Evolutionary conservation across 2,329 filamentous ascomycete genomes (phyloP).

Genomic region (Curvularia lunata): DNA sequence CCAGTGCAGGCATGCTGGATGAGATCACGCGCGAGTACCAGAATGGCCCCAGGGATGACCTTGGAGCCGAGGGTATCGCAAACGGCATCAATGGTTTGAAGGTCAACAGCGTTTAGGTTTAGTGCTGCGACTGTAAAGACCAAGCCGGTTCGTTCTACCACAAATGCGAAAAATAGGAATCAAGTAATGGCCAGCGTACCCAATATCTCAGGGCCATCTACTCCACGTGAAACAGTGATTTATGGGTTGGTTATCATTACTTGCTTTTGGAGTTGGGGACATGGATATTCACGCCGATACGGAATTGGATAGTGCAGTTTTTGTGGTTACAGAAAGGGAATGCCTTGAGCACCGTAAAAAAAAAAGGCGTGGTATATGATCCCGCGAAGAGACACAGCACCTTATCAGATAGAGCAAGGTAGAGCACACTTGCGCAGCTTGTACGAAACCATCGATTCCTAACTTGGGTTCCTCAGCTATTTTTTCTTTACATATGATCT

Average conservation of each 20-base stretch:
- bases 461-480: not conserved
- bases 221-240: not conserved
- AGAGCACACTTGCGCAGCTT: not conserved
- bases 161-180: not conserved
- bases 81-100: slow-evolving; percentile 34
- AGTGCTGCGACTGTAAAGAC: not conserved
- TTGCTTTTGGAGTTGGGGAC: not conserved
- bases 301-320: not conserved
- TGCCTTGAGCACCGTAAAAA: not conserved
- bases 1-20: slow-evolving; percentile 71
- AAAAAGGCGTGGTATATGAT: not conserved
- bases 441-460: not conserved
- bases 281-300: not conserved
- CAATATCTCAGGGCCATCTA: not conserved
- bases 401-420: not conserved
- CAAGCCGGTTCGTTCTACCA: not conserved
- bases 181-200: not conserved
- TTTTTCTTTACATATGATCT: too few species aligned
- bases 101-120: slow-evolving; percentile 25
- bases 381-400: not conserved
- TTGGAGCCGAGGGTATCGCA: slow-evolving; percentile 27
- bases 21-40: slow-evolving; percentile 48
- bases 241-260: not conserved
- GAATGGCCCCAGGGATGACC: slow-evolving; percentile 21
- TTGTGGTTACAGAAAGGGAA: not conserved